Conservation (phyloP, 768 basidiomycete genomes). For the Psilocybe subaeruginosa region DNA sequence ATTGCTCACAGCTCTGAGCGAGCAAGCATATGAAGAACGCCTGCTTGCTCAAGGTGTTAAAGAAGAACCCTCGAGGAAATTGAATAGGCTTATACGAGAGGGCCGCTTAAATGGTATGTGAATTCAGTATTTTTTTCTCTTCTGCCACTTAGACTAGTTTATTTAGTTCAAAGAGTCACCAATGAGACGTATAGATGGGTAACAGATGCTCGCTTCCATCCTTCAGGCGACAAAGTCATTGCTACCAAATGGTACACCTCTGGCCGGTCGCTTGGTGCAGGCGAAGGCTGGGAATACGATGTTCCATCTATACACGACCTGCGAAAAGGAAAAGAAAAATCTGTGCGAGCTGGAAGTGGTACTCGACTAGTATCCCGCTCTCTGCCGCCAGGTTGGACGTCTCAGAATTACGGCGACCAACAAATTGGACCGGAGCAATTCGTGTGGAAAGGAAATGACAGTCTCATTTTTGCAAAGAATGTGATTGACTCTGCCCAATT, state of each 20-base stretch:
- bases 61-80: slow-evolving; percentile 52
- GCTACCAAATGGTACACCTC: slow-evolving; percentile 84
- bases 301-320: slow-evolving; percentile 47
- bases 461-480: slow-evolving; percentile 70
- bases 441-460: slow-evolving; percentile 61
- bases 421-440: slow-evolving; percentile 78
- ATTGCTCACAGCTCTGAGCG: slow-evolving; percentile 35
- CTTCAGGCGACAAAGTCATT: slow-evolving; percentile 60
- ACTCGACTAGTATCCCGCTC: slow-evolving; percentile 56
- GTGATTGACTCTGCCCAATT: slow-evolving; percentile 53
- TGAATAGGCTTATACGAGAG: slow-evolving; percentile 55
- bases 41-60: slow-evolving; percentile 50
- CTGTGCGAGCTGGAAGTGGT: slow-evolving; percentile 48
- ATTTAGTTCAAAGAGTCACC: slow-evolving; percentile 53
- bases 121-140: background rate
- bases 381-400: slow-evolving; percentile 63
- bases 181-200: slow-evolving; percentile 79
- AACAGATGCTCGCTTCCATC: slow-evolving; percentile 72
- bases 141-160: background rate
- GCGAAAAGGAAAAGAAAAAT: slow-evolving; percentile 15
- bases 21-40: slow-evolving; percentile 45
- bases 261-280: slow-evolving; percentile 63
- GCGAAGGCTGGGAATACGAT: slow-evolving; percentile 72
- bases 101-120: slow-evolving; percentile 49
- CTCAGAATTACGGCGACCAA: slow-evolving; percentile 62